Evolutionary conservation across 805 yeast species (phyloP).

Genomic region (Candida suzukii): DNA sequence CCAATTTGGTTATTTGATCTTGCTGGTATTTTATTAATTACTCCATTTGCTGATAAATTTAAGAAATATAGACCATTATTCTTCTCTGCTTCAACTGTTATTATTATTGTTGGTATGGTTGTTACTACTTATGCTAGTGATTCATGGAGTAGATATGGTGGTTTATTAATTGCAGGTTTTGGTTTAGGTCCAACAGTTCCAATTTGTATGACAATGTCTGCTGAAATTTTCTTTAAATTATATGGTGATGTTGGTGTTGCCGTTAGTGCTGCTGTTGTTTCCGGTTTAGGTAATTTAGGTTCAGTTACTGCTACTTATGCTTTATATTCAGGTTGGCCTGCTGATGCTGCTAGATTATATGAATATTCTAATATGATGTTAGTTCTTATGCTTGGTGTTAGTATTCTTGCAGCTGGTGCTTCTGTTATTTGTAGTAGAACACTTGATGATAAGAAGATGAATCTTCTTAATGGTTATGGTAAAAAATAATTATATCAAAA

Average conservation of each 20-base stretch:
- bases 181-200: slow-evolving; percentile 93
- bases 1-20: slow-evolving; percentile 89
- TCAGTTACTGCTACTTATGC: slow-evolving; percentile 84
- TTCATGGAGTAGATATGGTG: slow-evolving; percentile 74
- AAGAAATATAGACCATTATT: slow-evolving; percentile 52
- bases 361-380: slow-evolving; percentile 78
- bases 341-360: slow-evolving; percentile 54
- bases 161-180: slow-evolving; percentile 73
- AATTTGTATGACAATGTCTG: slow-evolving; percentile 75
- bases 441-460: slow-evolving; percentile 24
- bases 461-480: not conserved
- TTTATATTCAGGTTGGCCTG: slow-evolving; percentile 82
- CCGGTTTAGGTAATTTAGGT: slow-evolving; percentile 84
- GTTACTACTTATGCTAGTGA: slow-evolving; percentile 71
- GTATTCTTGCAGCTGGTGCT: slow-evolving; percentile 46
- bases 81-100: slow-evolving; percentile 53
- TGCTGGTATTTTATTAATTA: slow-evolving; percentile 63
- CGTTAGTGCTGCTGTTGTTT: slow-evolving; percentile 72
- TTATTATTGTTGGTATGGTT: slow-evolving; percentile 68
- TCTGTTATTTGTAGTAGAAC: slow-evolving; percentile 23
- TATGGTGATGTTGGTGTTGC: slow-evolving; percentile 86
- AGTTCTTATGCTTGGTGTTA: slow-evolving; percentile 67
- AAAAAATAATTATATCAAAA: not conserved
- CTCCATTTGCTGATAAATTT: slow-evolving; percentile 74
- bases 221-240: slow-evolving; percentile 61